These are phyloP conservation scores for Ophiostoma pallidulum DNA, from an alignment of 2,329 filamentous ascomycete species.

Conservation along the genomic window DNA sequence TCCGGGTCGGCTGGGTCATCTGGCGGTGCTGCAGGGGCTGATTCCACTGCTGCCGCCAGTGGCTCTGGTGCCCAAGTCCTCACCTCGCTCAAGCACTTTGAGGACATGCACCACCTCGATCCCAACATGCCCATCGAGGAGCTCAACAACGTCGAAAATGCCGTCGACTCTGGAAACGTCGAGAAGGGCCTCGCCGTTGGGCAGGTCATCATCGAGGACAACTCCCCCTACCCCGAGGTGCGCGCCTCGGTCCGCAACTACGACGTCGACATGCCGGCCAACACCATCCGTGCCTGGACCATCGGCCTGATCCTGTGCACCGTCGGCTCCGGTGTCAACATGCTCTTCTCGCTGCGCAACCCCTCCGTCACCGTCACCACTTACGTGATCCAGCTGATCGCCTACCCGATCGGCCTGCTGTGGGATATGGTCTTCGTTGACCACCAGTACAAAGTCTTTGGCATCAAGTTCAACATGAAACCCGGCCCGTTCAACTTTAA, in stretches of 20 bases:
- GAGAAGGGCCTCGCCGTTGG: constrained; percentile 49
- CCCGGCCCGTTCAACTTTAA: constrained; percentile 53
- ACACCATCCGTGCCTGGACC: constrained; percentile 52
- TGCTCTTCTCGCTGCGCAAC: constrained; percentile 50
- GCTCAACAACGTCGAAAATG: constrained; percentile 50
- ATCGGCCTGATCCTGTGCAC: constrained; percentile 50
- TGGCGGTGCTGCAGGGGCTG: neutral
- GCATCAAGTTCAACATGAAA: constrained; percentile 46
- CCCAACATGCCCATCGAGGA: constrained; percentile 56
- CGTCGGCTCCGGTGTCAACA: constrained; percentile 46
- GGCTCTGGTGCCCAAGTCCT: constrained; percentile 23
- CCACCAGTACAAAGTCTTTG: constrained; percentile 40
- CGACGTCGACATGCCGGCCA: constrained; percentile 42
- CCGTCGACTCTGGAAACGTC: constrained; percentile 43
- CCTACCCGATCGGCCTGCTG: constrained; percentile 47
- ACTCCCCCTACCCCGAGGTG: constrained; percentile 59
- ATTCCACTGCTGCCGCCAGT: neutral
- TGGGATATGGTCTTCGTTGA: constrained; percentile 49
- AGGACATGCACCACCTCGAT: constrained; percentile 53
- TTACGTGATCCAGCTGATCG: constrained; percentile 52
- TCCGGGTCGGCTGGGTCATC: neutral
- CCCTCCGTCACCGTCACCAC: constrained; percentile 51
- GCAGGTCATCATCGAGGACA: constrained; percentile 50
- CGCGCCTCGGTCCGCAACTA: constrained; percentile 19
- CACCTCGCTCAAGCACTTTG: constrained; percentile 44